phyloP scores from a whole-genome alignment of 2,329 filamentous ascomycete species.

The Microdochium paspali region DNA sequence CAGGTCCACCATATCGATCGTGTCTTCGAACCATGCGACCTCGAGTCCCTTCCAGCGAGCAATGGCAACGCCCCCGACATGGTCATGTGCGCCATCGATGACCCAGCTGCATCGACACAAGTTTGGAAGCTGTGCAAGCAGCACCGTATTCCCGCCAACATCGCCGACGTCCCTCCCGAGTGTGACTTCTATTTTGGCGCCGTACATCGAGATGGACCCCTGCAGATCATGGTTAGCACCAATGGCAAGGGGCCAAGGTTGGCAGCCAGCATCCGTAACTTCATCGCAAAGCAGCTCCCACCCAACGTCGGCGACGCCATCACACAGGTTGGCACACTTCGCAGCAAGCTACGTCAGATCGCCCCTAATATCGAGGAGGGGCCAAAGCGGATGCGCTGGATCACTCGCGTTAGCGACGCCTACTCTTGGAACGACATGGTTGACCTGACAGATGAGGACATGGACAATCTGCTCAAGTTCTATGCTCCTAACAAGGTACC shows the following conservation, averaged over 20 bases:
- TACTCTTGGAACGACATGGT: slow-evolving; percentile 82
- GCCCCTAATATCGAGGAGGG: slow-evolving; percentile 67
- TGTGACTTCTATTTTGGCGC: slow-evolving; percentile 99
- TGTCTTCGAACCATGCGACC: slow-evolving; percentile 75
- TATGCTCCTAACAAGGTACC: slow-evolving; percentile 53
- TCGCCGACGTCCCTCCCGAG: slow-evolving; percentile 91
- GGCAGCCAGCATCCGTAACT: slow-evolving; percentile 74
- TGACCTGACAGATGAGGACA: slow-evolving; percentile 71
- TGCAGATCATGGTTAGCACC: slow-evolving; percentile 98
- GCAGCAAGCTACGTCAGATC: slow-evolving; percentile 67
- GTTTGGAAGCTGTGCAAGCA: slow-evolving; percentile 94
- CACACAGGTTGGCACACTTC: slow-evolving; percentile 69
- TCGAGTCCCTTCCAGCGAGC: slow-evolving; percentile 47
- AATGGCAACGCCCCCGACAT: slow-evolving; percentile 45
- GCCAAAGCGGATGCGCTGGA: slow-evolving; percentile 89
- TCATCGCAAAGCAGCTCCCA: slow-evolving; percentile 71
- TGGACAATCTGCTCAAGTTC: slow-evolving; percentile 72
- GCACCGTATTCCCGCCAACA: slow-evolving; percentile 77
- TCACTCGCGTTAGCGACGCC: slow-evolving; percentile 81
- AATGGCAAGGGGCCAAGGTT: slow-evolving; percentile 93
- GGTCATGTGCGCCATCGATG: slow-evolving; percentile 89
- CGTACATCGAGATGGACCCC: slow-evolving; percentile 84
- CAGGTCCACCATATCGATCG: slow-evolving; percentile 77
- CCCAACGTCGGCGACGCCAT: slow-evolving; percentile 78
- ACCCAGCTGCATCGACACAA: slow-evolving; percentile 77